Percentiles rank a stretch among this genome's conserved stretches.
Conservation (phyloP, 371 early-diverging fungal genomes). For the Funneliformis caledonium region DNA sequence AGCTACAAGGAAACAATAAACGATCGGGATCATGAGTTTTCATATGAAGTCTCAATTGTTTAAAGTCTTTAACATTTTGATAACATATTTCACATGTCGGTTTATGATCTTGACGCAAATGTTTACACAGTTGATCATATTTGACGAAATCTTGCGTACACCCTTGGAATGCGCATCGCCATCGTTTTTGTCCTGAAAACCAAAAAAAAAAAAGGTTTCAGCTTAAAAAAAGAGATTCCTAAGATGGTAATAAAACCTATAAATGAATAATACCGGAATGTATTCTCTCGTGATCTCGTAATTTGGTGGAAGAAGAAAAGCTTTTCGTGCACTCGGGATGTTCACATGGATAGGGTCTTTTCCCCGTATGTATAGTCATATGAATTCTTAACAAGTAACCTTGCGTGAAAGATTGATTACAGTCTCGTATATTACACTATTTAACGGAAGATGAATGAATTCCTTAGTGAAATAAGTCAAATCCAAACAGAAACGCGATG, state of each 20-base stretch:
- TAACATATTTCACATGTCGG: conserved; percentile 17
- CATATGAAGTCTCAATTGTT: conserved; percentile 4
- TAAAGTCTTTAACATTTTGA: conserved; percentile 1
- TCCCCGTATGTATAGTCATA: conserved; percentile 6
- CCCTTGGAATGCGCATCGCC: background rate
- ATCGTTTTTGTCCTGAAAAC: conserved; percentile 5
- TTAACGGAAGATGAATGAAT: background rate
- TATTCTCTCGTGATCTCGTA: background rate
- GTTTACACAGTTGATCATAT: conserved; percentile 9
- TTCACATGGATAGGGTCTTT: conserved; percentile 24
- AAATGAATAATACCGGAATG: conserved; percentile 3
- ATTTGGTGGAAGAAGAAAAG: background rate
- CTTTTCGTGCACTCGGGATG: conserved; percentile 26
- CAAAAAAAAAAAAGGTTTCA: background rate
- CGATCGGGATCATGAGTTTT: conserved; percentile 25
- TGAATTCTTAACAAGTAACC: conserved; percentile 14
- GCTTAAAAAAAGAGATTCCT: background rate
- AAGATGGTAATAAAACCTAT: background rate
- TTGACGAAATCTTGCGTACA: conserved; percentile 20
- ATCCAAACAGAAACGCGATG: background rate
- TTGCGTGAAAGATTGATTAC: conserved; percentile 16
- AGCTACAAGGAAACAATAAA: conserved; percentile 27
- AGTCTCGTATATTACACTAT: conserved; percentile 10
- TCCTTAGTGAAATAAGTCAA: background rate
- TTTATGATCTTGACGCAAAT: conserved; percentile 27